These are phyloP conservation scores for Talaromyces funiculosus DNA, from an alignment of 2,329 filamentous ascomycete genomes.

Conservation along the genomic window DNA sequence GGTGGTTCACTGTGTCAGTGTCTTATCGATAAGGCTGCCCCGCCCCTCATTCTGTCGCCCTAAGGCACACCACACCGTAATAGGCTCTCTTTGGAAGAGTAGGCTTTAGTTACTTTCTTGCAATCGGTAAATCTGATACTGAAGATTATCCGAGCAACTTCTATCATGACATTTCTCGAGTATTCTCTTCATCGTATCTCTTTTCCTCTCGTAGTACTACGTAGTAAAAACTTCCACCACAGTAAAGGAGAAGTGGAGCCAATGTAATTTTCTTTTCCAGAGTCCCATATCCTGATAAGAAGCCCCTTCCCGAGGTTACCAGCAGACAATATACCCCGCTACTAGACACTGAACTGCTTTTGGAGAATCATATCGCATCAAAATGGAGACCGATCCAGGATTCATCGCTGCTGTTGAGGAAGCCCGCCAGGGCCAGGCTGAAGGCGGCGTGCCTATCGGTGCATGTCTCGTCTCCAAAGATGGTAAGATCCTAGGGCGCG, in stretches of 20 bases:
- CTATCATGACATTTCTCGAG: too few relatives aligned
- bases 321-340: background rate
- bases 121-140: background rate
- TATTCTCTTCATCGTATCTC: too few relatives aligned
- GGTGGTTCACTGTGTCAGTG: background rate
- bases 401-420: slow-evolving; percentile 56
- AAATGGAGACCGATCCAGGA: slow-evolving; percentile 42
- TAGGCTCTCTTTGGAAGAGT: background rate
- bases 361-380: background rate
- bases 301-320: background rate
- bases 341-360: background rate
- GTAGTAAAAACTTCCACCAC: background rate
- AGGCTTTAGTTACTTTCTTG: background rate
- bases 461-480: slow-evolving; percentile 61
- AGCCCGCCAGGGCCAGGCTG: slow-evolving; percentile 49
- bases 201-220: background rate
- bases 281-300: background rate
- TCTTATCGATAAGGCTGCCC: slow-evolving; percentile 1
- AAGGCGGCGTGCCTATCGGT: slow-evolving; percentile 56
- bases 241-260: background rate
- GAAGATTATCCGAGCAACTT: background rate
- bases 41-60: too few relatives aligned
- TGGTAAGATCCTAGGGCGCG: slow-evolving; percentile 64
- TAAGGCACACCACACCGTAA: background rate
- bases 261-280: background rate